Percentiles rank a stretch among this genome's conserved stretches.
Evolutionary conservation across 768 basidiomycete genomes (phyloP).

Genomic region (Leccinum sublutescens): DNA sequence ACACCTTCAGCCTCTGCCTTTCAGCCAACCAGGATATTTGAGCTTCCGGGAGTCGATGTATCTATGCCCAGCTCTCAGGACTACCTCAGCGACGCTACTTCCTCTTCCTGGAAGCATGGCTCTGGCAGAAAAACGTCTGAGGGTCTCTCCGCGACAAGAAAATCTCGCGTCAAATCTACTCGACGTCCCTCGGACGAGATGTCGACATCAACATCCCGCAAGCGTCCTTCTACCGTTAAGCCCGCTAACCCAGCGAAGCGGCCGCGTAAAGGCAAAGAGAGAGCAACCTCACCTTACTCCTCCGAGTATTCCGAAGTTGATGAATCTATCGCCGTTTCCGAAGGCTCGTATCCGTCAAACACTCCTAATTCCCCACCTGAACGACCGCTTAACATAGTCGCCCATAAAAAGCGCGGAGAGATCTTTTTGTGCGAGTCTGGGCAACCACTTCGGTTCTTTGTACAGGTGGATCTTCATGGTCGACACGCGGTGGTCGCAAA

Average conservation of each 20-base stretch:
- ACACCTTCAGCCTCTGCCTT: slow-evolving; percentile 2
- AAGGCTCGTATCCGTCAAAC: slow-evolving; percentile 8
- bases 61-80: slow-evolving; percentile 7
- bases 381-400: slow-evolving; percentile 13
- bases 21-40: not conserved
- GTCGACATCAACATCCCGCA: slow-evolving; percentile 20
- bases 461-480: slow-evolving; percentile 64
- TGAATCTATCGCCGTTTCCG: slow-evolving; percentile 10
- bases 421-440: slow-evolving; percentile 48
- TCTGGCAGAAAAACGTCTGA: slow-evolving; percentile 9
- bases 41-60: not conserved
- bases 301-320: slow-evolving; percentile 19
- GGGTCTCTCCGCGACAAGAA: slow-evolving; percentile 6
- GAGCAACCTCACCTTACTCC: slow-evolving; percentile 16
- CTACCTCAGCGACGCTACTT: not conserved
- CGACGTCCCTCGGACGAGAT: slow-evolving; percentile 8
- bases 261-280: slow-evolving; percentile 31
- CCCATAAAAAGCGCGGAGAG: slow-evolving; percentile 24
- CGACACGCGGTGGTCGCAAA: slow-evolving; percentile 47
- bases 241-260: slow-evolving; percentile 18
- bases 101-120: slow-evolving; percentile 5
- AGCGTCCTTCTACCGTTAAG: slow-evolving; percentile 19
- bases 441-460: slow-evolving; percentile 52
- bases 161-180: slow-evolving; percentile 4
- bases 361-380: slow-evolving; percentile 17